Base-by-base conservation (phyloP, 2,329 filamentous ascomycete genomes). In the Arthrobotrys sinensis region DNA sequence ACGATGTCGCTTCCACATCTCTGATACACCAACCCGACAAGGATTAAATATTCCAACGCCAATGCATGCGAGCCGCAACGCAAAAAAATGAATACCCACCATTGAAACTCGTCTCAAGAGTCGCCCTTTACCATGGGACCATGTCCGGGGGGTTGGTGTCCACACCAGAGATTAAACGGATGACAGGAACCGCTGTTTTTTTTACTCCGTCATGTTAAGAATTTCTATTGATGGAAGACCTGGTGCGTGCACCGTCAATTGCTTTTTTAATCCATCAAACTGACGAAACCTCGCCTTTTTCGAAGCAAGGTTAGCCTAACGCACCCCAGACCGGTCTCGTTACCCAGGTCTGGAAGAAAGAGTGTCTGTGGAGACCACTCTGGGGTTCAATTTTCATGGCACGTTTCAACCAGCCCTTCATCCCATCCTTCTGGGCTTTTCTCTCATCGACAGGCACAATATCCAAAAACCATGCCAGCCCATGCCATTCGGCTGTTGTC, bases 401-500 rank as follows among this genome's bases (percentile, higher is more conserved):
- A 38, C 40, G 45, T 71, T 71, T 63, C 45, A 53, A 63, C 67
- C 34, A 46, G 4, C 36, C 10, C 40, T 19, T 55, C 40, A n/a
- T 46, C 52, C 34, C 36, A 36, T 62, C 21, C 32, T 38, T 38
- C 32, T 55, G 32, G 52, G 50, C 0, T 48, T n/a, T 24, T 48
- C 11, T 8, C 2, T 24, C 28, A n/a, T 60, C 40, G 32, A 62
- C 19, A 48, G 38, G 66, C 66, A 48, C 16, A 48, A 52, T 43
- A 36, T 53, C 43, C 63, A 70, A 28, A 62, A 72, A 65, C 69
- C 69, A 32, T 73, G 68, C 48, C 19, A 46, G 48, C 68, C 68
- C 60, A 72, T 72, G 68, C 38, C 21, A 38, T 32, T 69, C 66
- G 66, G 73, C 12, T 53, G 69, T 71, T 77, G 21, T 77, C 66